These are phyloP conservation scores for Blumeria graminis DNA, from an alignment of 2,329 filamentous ascomycete species.

Conservation along the genomic window DNA sequence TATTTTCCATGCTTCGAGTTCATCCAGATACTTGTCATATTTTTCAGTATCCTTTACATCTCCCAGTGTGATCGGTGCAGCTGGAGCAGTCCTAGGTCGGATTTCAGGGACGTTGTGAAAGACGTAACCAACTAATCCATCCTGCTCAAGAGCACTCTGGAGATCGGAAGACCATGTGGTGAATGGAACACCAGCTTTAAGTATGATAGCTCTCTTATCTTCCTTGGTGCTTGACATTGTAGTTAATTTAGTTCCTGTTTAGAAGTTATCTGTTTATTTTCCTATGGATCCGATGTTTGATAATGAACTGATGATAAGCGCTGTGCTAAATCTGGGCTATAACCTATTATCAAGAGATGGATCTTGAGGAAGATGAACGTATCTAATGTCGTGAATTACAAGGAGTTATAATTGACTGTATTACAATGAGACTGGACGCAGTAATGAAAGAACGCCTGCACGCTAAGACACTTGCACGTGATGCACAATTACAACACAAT, in stretches of 20 bases:
- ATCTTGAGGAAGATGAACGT: not conserved
- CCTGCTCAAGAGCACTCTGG: not conserved
- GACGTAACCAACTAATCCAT: not conserved
- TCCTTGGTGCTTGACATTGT: not conserved
- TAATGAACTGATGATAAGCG: not conserved
- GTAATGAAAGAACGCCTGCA: no score
- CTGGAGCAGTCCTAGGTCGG: not conserved
- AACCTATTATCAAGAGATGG: not conserved
- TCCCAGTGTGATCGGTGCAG: not conserved
- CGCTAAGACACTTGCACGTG: no score
- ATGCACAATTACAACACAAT: no score
- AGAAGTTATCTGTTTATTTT: not conserved
- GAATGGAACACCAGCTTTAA: not conserved
- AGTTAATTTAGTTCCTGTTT: not conserved
- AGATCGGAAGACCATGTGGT: not conserved
- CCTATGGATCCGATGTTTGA: not conserved
- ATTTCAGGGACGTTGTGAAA: not conserved
- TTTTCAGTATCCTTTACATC: not conserved
- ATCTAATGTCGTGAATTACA: no score
- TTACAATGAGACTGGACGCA: no score
- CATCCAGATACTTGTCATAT: not conserved
- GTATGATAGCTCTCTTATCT: not conserved
- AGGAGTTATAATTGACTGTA: no score
- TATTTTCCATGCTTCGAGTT: not conserved
- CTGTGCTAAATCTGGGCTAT: not conserved